Conservation (phyloP, 2,329 filamentous ascomycete species). For the Pseudocercospora fijiensis region DNA sequence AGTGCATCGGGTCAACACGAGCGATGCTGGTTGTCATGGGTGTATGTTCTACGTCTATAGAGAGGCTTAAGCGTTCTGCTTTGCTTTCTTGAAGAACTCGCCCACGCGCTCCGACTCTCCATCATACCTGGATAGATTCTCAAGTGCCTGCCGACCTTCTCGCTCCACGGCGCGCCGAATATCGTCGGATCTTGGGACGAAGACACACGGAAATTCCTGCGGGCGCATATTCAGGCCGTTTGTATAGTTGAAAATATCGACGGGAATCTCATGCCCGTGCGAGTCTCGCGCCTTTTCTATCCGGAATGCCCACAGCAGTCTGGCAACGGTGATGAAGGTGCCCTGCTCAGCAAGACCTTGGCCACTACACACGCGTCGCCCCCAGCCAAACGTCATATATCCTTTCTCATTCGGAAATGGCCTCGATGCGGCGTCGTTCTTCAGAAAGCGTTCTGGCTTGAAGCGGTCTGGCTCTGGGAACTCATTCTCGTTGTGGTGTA, state of each 20-base stretch:
- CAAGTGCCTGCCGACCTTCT: slow-evolving; percentile 55
- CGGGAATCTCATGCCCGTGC: slow-evolving; percentile 1
- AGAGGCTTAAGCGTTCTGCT: slow-evolving; percentile 6
- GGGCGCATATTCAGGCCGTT: slow-evolving; percentile 62
- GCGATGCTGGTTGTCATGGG: background rate
- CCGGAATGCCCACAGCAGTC: slow-evolving; percentile 9
- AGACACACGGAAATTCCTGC: slow-evolving; percentile 55
- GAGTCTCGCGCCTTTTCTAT: slow-evolving; percentile 8
- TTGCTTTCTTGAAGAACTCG: slow-evolving; percentile 46
- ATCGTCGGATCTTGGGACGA: slow-evolving; percentile 51
- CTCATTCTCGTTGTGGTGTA: slow-evolving; percentile 52
- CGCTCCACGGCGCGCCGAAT: slow-evolving; percentile 53
- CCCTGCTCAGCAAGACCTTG: slow-evolving; percentile 9
- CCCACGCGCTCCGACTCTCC: slow-evolving; percentile 59
- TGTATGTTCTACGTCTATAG: background rate
- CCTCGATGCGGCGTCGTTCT: slow-evolving; percentile 41
- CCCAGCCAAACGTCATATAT: slow-evolving; percentile 60
- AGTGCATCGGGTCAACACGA: background rate
- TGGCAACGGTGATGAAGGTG: slow-evolving; percentile 11
- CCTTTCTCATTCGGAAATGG: slow-evolving; percentile 45
- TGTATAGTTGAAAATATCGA: slow-evolving; percentile 33
- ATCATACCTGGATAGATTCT: slow-evolving; percentile 53
- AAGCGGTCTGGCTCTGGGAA: slow-evolving; percentile 53
- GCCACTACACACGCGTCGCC: slow-evolving; percentile 50
- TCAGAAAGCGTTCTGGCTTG: slow-evolving; percentile 46